A percentile compares a stretch with the other conserved stretches of the same genome.
These are phyloP conservation scores for Parachlorella kessleri DNA, from an alignment of 139 green algal species.

Conservation along the genomic window DNA sequence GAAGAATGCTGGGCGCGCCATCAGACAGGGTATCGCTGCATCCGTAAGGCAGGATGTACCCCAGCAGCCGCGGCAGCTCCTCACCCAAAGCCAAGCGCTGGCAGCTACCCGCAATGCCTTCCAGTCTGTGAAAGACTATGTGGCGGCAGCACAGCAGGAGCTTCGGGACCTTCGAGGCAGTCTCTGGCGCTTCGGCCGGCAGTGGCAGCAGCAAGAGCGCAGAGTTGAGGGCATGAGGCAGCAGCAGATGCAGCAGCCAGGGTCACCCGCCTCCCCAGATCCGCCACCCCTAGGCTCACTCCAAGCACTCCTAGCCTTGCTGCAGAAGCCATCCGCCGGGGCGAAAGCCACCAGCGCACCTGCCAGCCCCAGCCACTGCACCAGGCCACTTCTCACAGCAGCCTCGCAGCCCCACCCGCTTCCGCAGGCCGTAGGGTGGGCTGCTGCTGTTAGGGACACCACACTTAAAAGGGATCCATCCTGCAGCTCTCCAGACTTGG, in stretches of 20 bases:
- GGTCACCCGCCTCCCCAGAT: background rate
- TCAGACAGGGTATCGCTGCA: no score
- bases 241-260: background rate
- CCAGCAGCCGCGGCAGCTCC: background rate
- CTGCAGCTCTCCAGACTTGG: no score
- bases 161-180: background rate
- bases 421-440: background rate
- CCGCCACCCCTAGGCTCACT: background rate
- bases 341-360: no score
- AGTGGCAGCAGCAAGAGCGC: background rate
- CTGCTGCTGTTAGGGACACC: background rate
- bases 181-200: conserved; percentile 2
- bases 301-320: background rate
- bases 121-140: conserved; percentile 11
- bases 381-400: no score
- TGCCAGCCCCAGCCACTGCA: background rate
- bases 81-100: background rate
- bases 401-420: background rate
- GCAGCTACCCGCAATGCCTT: background rate
- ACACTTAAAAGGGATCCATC: no score
- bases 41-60: background rate
- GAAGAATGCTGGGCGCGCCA: background rate
- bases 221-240: background rate
- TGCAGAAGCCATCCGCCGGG: background rate
- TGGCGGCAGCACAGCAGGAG: conserved; percentile 8